A percentile compares a stretch with the other conserved stretches of the same genome.
phyloP scores from a whole-genome alignment of 2,329 filamentous ascomycete genomes.

The Pyrenochaeta sp. region DNA sequence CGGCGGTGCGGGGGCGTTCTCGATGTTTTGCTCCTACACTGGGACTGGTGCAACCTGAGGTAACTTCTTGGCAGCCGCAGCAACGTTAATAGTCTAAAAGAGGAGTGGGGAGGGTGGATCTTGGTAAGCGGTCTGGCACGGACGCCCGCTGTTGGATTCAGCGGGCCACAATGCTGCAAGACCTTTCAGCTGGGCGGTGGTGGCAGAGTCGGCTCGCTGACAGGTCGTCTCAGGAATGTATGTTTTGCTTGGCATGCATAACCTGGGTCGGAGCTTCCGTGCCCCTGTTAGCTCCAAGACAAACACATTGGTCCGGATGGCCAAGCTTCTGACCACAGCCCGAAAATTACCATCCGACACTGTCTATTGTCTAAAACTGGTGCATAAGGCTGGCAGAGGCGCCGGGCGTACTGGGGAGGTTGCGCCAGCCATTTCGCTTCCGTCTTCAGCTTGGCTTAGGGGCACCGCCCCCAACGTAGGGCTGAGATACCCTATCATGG shows the following conservation, averaged over 20 bases:
- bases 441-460: conserved; percentile 14
- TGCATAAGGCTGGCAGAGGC: conserved; percentile 11
- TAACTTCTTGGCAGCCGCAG: conserved; percentile 16
- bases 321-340: conserved; percentile 15
- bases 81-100: conserved; percentile 4
- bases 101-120: background rate
- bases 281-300: conserved; percentile 16
- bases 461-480: conserved; percentile 19
- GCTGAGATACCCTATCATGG: conserved; percentile 14
- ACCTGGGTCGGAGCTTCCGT: conserved; percentile 15
- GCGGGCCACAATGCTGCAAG: conserved; percentile 20
- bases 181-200: conserved; percentile 12
- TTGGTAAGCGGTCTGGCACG: conserved; percentile 14
- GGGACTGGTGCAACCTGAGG: conserved; percentile 7
- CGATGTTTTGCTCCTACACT: conserved; percentile 17
- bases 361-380: conserved; percentile 31
- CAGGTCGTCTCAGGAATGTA: background rate
- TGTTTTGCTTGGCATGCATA: conserved; percentile 24
- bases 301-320: conserved; percentile 11
- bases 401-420: background rate
- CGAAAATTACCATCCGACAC: conserved; percentile 22
- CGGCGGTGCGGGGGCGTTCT: conserved; percentile 18
- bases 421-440: conserved; percentile 19
- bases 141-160: conserved; percentile 11
- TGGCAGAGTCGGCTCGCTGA: conserved; percentile 10